Base-by-base conservation (phyloP, 768 basidiomycete genomes). In the Amanita brunnescens region DNA sequence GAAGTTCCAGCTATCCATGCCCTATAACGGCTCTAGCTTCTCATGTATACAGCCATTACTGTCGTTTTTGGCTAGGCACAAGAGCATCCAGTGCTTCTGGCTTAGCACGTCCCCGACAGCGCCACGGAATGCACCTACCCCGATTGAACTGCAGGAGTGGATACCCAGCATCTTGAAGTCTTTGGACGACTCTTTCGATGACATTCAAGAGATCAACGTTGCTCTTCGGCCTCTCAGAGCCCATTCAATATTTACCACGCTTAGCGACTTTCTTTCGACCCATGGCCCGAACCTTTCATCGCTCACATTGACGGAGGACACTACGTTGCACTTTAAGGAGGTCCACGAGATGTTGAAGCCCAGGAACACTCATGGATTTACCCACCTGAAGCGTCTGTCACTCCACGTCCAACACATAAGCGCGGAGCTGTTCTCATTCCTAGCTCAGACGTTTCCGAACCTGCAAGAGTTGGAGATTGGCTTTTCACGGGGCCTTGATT, bases 1-100 rank as follows among this genome's bases (percentile, higher is more conserved):
- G n/a, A 59, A 65, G 1, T 61, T 76, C 38, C 52, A 64, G 1
- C 59, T 78, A 12, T 71, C 68, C 24, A 72, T 76, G 13, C 75
- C 76, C 6, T 74, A 69, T 46, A 69, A 76, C 38, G 74, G 74
- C 6, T 61, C 58, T 5, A 72, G 75, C 32, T 64, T 78, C 21
- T 59, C 66, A 8, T 60, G 70, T 29, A 65, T 68, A 0, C 32
- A 43, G 16, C 37, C 56, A 7, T 64, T 78, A 16, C 64, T 62
- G 12, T 50, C 26, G 2, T 75, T 76, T 55, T 53, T 78, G 14
- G 49, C 58, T 9, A 64, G 61, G 29, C 74, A 76, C 53, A 53
- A 59, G 37, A 35, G 39, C 6, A 58, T 77, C 45, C 63, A 64
- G 44, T 64, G 66, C 6, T 54, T 78, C 34, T 62, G 61, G 20